Evolutionary conservation across 805 yeast species (phyloP), one percentile per base, ranked within the genome.

Genomic region (Schizosaccharomyces pombe): DNA sequence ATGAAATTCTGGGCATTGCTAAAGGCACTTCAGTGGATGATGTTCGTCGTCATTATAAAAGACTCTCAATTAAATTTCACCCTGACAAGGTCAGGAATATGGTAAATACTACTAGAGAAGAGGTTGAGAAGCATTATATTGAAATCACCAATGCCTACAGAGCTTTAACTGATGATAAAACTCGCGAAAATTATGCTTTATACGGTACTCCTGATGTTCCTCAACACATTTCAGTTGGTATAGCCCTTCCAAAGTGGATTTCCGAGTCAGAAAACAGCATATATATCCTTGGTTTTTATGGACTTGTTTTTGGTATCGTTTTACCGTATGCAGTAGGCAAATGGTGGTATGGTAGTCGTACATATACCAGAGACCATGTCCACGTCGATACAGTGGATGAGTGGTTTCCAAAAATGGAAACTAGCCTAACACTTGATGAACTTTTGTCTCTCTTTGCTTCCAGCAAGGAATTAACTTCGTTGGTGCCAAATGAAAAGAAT

Each of bases 151-250:
- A 84, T 67, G 99, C 99, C 28, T 86, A 93, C 69, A 83, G 86
- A 67, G 85, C 98, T 1, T 75, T 91, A 59, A 93, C 98, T 12
- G 97, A 91, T 67, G 95, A 85, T 60, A 74, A 72, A 9, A 78
- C 84, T 2, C 82, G 78, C 61, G 84, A 83, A 60, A 91, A 91
- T 65, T 86, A 76, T 65, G 70, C 80, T 61, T 79, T 77, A 61
- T 91, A 81, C 63, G 99, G 99, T 53, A 95, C 93, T 65, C 99
- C 99, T 3, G 99, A 91, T 69, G 98, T 98, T 47, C 95, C 94
- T 47, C 94, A 85, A 67, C 84, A 84, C 29, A 74, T 81, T 19
- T 70, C 81, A 22, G 95, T 85, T 65, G 98, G 98, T 58, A 86
- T 91, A 66, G 99, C 97, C 0, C 69, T 91, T 59, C 99, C 99